phyloP scores from a whole-genome alignment of 2,329 filamentous ascomycete species.

The Polychaeton citri region DNA sequence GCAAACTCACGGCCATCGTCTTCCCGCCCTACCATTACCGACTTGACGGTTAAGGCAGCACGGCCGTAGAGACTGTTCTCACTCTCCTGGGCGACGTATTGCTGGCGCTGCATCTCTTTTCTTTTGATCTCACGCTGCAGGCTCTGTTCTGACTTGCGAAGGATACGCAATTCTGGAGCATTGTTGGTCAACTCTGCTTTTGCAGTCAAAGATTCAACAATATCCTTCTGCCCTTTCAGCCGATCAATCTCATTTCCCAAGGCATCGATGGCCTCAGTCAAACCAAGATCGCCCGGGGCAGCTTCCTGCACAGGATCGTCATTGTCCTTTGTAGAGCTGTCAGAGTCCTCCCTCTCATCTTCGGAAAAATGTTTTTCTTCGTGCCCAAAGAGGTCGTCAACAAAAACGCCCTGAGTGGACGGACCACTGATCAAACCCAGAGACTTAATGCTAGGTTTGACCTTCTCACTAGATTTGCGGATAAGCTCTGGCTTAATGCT shows the following conservation, averaged over 20 bases:
- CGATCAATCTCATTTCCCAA: slow-evolving; percentile 88
- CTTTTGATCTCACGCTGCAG: slow-evolving; percentile 81
- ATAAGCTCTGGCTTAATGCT: slow-evolving; percentile 6
- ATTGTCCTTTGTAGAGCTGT: slow-evolving; percentile 46
- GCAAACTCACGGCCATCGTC: slow-evolving; percentile 89
- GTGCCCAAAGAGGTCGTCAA: slow-evolving; percentile 82
- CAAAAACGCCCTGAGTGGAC: slow-evolving; percentile 81
- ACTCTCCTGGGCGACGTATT: slow-evolving; percentile 94
- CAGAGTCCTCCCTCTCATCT: slow-evolving; percentile 68
- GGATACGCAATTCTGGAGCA: slow-evolving; percentile 76
- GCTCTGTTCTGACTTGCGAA: slow-evolving; percentile 88
- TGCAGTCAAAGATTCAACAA: slow-evolving; percentile 78
- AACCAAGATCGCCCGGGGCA: slow-evolving; percentile 80
- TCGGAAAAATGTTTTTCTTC: slow-evolving; percentile 77
- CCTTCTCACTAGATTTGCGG: slow-evolving; percentile 31
- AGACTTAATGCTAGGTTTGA: slow-evolving; percentile 80
- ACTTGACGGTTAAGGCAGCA: slow-evolving; percentile 78
- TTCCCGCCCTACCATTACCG: slow-evolving; percentile 82
- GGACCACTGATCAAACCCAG: slow-evolving; percentile 80
- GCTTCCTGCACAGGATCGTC: slow-evolving; percentile 85
- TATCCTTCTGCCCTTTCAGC: slow-evolving; percentile 71
- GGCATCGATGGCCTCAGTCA: slow-evolving; percentile 82
- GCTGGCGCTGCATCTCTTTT: slow-evolving; percentile 90
- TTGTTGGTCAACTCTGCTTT: slow-evolving; percentile 98
- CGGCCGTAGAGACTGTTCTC: slow-evolving; percentile 94